Evolutionary conservation across 164 flowering plant species (phyloP).

Genomic region (Echeveria elegans): DNA sequence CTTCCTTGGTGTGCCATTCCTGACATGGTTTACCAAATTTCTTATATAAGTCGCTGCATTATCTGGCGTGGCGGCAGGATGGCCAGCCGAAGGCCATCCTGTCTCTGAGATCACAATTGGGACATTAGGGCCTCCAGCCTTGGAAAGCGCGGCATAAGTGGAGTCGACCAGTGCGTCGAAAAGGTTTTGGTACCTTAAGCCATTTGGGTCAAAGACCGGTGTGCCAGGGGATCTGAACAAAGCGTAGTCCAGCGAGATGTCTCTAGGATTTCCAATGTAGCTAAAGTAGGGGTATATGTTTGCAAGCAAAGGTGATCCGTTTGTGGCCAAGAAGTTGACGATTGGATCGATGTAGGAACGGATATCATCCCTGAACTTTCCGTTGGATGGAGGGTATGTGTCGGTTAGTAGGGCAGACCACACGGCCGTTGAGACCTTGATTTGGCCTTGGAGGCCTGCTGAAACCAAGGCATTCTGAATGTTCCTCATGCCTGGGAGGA

Average conservation of each 20-base stretch:
- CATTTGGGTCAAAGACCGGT: conserved; percentile 9
- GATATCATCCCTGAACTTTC: conserved; percentile 10
- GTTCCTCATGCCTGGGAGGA: conserved; percentile 24
- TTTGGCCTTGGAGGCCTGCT: conserved; percentile 10
- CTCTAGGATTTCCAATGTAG: conserved; percentile 11
- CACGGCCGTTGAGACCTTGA: conserved; percentile 21
- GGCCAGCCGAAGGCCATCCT: conserved; percentile 26
- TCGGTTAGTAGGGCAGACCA: not conserved
- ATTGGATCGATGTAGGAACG: conserved; percentile 8
- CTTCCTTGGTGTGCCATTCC: not conserved
- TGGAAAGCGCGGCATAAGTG: conserved; percentile 19
- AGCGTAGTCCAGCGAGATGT: conserved; percentile 15
- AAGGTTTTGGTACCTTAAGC: conserved; percentile 13
- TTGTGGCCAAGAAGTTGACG: conserved; percentile 8
- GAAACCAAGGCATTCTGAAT: conserved; percentile 14
- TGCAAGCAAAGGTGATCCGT: conserved; percentile 17
- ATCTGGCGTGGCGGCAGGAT: not conserved
- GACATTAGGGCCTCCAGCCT: conserved; percentile 11
- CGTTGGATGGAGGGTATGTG: conserved; percentile 27
- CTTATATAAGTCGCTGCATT: conserved; percentile 13
- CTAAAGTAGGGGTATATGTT: conserved; percentile 26
- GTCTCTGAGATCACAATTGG: conserved; percentile 23
- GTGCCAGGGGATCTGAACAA: conserved; percentile 7
- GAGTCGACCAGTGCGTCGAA: conserved; percentile 26
- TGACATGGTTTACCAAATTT: not conserved